Evolutionary conservation across 441 rosid genomes (phyloP).

Genomic region (Pelargonium myrrhifolium): DNA sequence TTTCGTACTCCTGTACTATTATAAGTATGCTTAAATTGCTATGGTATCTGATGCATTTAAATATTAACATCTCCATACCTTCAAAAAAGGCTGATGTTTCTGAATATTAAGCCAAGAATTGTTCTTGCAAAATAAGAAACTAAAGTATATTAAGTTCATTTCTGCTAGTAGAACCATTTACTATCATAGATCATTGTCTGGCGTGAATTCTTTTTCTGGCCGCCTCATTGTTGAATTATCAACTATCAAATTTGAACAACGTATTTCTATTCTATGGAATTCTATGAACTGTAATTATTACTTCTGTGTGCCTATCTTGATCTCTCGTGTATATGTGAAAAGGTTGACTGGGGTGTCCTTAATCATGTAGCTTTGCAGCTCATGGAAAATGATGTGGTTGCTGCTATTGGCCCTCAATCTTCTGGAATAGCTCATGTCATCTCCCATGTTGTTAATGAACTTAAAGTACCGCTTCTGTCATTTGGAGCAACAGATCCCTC

Average conservation of each 20-base stretch:
- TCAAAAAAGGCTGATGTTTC: not conserved
- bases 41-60: not conserved
- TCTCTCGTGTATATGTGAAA: not conserved
- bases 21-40: not conserved
- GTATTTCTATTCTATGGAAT: no score
- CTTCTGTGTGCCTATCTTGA: no score
- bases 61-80: not conserved
- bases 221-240: no score
- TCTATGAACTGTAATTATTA: no score
- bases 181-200: no score
- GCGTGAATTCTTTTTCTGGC: no score
- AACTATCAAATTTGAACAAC: no score
- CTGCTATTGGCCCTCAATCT: conserved; percentile 87
- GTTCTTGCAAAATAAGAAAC: not conserved
- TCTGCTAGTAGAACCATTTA: not conserved
- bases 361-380: conserved; percentile 74
- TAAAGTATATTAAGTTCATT: not conserved
- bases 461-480: conserved; percentile 74
- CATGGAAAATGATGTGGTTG: conserved; percentile 59
- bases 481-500: conserved; percentile 87
- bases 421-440: conserved; percentile 82
- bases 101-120: not conserved
- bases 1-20: not conserved
- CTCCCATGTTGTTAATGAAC: conserved; percentile 75
- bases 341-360: conserved; percentile 23